Conservation (phyloP, 2,329 filamentous ascomycete genomes). For the Tolypocladium album region DNA sequence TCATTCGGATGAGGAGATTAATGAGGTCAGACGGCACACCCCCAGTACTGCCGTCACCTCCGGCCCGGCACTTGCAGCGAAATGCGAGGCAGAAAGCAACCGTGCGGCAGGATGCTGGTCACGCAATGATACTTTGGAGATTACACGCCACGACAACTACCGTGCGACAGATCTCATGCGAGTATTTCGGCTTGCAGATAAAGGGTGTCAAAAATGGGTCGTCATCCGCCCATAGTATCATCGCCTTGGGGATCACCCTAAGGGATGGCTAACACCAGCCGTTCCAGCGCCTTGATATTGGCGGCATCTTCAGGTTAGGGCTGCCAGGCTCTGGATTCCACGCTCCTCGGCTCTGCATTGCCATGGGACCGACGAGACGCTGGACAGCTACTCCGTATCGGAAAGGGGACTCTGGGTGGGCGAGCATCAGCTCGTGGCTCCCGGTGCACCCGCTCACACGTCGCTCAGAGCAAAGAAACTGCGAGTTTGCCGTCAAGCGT, state of each 20-base stretch:
- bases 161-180: background rate
- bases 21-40: background rate
- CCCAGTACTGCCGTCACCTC: background rate
- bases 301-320: no score
- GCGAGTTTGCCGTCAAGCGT: no score
- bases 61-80: background rate
- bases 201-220: background rate
- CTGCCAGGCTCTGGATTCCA: background rate
- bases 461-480: background rate
- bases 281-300: background rate
- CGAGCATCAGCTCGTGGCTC: background rate
- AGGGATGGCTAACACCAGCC: no score
- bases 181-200: background rate
- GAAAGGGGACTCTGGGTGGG: background rate
- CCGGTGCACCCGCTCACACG: background rate
- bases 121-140: background rate
- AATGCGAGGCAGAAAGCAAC: background rate
- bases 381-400: background rate
- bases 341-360: background rate
- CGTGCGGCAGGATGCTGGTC: background rate
- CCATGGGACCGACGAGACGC: background rate
- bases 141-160: background rate
- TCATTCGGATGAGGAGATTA: no score
- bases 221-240: background rate
- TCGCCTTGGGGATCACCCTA: background rate